These are phyloP conservation scores for Malania oleifera DNA, from an alignment of 164 flowering plant genomes.

Conservation along the genomic window DNA sequence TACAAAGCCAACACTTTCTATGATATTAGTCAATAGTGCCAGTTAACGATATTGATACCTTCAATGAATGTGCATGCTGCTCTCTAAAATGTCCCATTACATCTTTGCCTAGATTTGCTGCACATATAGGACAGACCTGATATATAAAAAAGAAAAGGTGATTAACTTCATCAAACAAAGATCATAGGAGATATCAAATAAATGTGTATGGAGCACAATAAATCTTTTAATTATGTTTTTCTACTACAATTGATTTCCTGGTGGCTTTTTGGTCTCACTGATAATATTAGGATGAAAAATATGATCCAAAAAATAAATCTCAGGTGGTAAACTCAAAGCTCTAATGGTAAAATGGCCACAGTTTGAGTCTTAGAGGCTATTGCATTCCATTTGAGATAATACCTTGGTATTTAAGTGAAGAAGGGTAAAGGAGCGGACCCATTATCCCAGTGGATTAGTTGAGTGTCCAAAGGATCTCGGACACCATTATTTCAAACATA, in stretches of 20 bases:
- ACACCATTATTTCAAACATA: too few species aligned
- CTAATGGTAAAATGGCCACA: too few species aligned
- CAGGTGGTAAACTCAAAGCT: too few species aligned
- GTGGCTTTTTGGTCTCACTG: neutral
- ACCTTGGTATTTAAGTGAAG: too few species aligned
- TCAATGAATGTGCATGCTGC: conserved; percentile 63
- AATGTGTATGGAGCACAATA: neutral
- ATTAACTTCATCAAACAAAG: neutral
- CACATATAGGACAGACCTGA: conserved; percentile 95
- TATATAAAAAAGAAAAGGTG: conserved; percentile 3
- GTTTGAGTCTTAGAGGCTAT: too few species aligned
- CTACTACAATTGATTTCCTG: neutral
- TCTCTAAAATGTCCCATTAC: conserved; percentile 57
- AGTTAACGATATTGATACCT: conserved; percentile 34
- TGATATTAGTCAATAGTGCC: neutral
- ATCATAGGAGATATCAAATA: neutral
- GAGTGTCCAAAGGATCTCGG: too few species aligned
- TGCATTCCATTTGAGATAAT: too few species aligned
- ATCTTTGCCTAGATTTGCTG: conserved; percentile 74
- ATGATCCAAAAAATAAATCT: neutral
- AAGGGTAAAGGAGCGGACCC: too few species aligned
- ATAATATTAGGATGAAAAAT: neutral
- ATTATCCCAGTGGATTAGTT: too few species aligned
- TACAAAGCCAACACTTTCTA: neutral
- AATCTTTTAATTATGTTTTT: neutral